Evolutionary conservation across 495 filamentous ascomycete species (phyloP), one percentile per base, ranked within the genome.

Genomic region (Cryomyces minteri): DNA sequence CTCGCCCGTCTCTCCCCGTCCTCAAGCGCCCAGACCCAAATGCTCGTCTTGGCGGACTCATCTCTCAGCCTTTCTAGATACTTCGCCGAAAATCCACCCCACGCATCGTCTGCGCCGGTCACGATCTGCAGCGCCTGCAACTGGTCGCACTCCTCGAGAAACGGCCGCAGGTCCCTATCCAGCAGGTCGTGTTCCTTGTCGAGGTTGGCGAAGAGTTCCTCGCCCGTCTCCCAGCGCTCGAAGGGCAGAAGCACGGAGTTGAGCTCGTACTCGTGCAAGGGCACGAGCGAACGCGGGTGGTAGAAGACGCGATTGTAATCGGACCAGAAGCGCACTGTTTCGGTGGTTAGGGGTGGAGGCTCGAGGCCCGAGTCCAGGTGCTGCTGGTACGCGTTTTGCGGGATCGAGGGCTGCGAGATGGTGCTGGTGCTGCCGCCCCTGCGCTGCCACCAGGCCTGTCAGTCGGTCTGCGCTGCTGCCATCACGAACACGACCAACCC

Each of bases 291-390:
- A 36, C 77, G 77, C 3, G 90, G 90, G 57, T 99, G 88, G 58
- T 84, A 96, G 62, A 78, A 96, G 10, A 93, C 69, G 30, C 84
- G 75, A 50, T 82, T 87, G 62, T 83, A 96, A 62, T 98, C 90
- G 10, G 86, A 93, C 88, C 92, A 98, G 65, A 85, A 96, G 31
- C 84, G 79, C 14, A 96, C 81, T 4, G 77, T 72, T 31, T 73
- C 67, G 0, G 80, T 69, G 4, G 68, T 80, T 11, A 94, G 71
- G 12, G 64, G 63, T 1, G 76, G 65, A 1, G 82, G 77, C 4
- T 66, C 50, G 39, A 76, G 59, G 29, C 82, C 84, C 47, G 66
- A 58, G 50, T 94, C 82, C 32, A 98, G 76, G 47, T 72, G 78
- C 49, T 68, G 68, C 55, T 88, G 82, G 60, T 94, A 98, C 14